Percentiles rank a stretch among this genome's conserved stretches.
Evolutionary conservation across 2,329 filamentous ascomycete genomes (phyloP).

Genomic region (Elsinoe arachidis): DNA sequence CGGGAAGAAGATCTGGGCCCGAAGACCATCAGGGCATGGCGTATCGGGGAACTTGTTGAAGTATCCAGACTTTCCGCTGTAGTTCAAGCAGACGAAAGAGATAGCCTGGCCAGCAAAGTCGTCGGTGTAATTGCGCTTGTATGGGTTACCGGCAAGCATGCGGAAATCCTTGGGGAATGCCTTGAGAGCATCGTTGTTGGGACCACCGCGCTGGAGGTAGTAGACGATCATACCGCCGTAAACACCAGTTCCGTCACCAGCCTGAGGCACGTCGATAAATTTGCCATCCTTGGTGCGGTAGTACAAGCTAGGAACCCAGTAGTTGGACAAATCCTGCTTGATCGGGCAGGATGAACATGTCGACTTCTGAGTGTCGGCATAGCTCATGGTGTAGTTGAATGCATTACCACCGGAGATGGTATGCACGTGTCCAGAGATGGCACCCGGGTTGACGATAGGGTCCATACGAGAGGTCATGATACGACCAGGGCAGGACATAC

Average conservation of each 20-base stretch:
- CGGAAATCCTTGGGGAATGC: conserved; percentile 66
- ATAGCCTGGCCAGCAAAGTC: conserved; percentile 47
- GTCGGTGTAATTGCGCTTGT: conserved; percentile 48
- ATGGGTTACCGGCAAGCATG: conserved; percentile 59
- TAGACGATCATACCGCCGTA: conserved; percentile 62
- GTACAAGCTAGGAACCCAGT: conserved; percentile 66
- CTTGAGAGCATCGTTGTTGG: conserved; percentile 57
- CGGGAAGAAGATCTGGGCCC: conserved; percentile 61
- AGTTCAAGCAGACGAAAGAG: conserved; percentile 48
- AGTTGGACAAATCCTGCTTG: conserved; percentile 61
- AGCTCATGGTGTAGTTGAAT: conserved; percentile 55
- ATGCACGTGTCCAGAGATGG: conserved; percentile 56
- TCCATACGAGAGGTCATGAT: conserved; percentile 54
- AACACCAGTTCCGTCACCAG: conserved; percentile 38
- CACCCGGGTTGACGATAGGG: conserved; percentile 57
- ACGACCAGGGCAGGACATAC: conserved; percentile 58
- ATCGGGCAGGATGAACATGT: conserved; percentile 63
- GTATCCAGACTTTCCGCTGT: conserved; percentile 36
- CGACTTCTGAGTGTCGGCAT: conserved; percentile 50
- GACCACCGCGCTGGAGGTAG: conserved; percentile 49
- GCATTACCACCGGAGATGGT: conserved; percentile 61
- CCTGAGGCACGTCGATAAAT: conserved; percentile 51
- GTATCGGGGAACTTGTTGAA: conserved; percentile 56
- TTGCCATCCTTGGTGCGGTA: conserved; percentile 54
- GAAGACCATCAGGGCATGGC: conserved; percentile 56